Conservation (phyloP, 2,329 filamentous ascomycete genomes). For the Plenodomus lindquistii region DNA sequence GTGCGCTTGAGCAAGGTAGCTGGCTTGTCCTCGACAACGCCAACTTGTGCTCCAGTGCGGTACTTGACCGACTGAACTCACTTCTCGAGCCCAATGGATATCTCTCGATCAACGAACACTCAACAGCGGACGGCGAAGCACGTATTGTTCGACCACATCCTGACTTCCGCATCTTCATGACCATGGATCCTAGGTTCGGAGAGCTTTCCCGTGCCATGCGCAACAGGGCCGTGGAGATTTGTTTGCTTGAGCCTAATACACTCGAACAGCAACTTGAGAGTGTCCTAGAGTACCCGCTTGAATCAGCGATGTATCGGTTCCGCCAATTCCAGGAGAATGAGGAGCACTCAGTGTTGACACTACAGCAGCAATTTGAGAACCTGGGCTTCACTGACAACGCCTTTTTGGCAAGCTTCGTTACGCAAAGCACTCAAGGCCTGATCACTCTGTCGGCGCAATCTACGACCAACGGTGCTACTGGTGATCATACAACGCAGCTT, state of each 20-base stretch:
- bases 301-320: conserved; percentile 46
- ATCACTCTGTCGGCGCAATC: background rate
- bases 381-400: conserved; percentile 38
- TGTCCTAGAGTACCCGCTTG: conserved; percentile 36
- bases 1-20: conserved; percentile 80
- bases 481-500: conserved; percentile 1
- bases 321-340: conserved; percentile 30
- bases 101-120: conserved; percentile 91
- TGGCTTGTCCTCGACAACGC: conserved; percentile 98
- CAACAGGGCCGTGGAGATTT: conserved; percentile 91
- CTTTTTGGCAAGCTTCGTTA: conserved; percentile 35
- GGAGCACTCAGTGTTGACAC: conserved; percentile 5
- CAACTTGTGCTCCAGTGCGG: conserved; percentile 93
- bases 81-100: conserved; percentile 87
- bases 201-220: conserved; percentile 96
- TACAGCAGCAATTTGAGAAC: conserved; percentile 40
- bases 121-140: conserved; percentile 77
- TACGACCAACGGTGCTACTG: conserved; percentile 4
- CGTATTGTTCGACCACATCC: conserved; percentile 80
- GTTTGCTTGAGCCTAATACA: conserved; percentile 53
- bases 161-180: conserved; percentile 90
- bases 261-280: background rate
- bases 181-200: conserved; percentile 87
- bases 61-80: conserved; percentile 92
- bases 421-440: conserved; percentile 27